A percentile compares a stretch with the other conserved stretches of the same genome.
These are phyloP conservation scores for Phlyctochytrium planicorne DNA, from an alignment of 192 early-diverging fungal species.

Conservation along the genomic window DNA sequence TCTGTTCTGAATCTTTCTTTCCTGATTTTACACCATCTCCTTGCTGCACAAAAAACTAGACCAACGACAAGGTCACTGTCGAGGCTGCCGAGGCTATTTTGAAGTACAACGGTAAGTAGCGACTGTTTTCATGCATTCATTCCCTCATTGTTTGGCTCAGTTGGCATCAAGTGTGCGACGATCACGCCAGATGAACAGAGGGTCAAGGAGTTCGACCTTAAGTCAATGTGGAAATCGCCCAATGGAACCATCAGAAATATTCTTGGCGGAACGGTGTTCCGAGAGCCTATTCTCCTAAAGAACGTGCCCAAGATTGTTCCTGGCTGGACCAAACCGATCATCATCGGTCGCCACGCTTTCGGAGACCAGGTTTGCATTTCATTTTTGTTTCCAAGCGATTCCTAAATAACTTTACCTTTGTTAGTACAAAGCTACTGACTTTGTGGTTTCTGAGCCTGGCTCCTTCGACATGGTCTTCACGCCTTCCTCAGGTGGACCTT, in stretches of 20 bases:
- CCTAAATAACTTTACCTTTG: slow-evolving; percentile 23
- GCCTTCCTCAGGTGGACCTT: slow-evolving; percentile 73
- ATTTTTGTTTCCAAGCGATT: slow-evolving; percentile 9
- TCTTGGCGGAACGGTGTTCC: slow-evolving; percentile 96
- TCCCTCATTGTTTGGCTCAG: neutral
- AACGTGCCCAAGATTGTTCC: slow-evolving; percentile 91
- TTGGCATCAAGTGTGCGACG: slow-evolving; percentile 97
- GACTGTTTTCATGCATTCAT: neutral
- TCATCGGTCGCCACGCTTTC: slow-evolving; percentile 95
- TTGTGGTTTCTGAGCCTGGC: slow-evolving; percentile 87
- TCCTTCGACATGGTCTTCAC: slow-evolving; percentile 89
- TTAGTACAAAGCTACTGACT: slow-evolving; percentile 97
- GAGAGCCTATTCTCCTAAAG: slow-evolving; percentile 93
- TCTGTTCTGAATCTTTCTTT: slow-evolving; percentile 48
- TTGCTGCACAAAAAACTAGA: slow-evolving; percentile 91
- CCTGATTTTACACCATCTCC: slow-evolving; percentile 77
- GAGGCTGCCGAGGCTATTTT: slow-evolving; percentile 96
- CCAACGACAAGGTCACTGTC: slow-evolving; percentile 90
- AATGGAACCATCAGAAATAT: slow-evolving; percentile 97
- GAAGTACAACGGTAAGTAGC: slow-evolving; percentile 81
- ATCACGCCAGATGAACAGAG: slow-evolving; percentile 96
- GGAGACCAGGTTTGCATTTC: slow-evolving; percentile 79
- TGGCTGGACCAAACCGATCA: slow-evolving; percentile 91
- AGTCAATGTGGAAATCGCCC: slow-evolving; percentile 98
- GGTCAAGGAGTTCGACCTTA: slow-evolving; percentile 92